Evolutionary conservation across 768 basidiomycete genomes (phyloP), one percentile per base, ranked within the genome.

Genomic region (Calocybe cyanea): DNA sequence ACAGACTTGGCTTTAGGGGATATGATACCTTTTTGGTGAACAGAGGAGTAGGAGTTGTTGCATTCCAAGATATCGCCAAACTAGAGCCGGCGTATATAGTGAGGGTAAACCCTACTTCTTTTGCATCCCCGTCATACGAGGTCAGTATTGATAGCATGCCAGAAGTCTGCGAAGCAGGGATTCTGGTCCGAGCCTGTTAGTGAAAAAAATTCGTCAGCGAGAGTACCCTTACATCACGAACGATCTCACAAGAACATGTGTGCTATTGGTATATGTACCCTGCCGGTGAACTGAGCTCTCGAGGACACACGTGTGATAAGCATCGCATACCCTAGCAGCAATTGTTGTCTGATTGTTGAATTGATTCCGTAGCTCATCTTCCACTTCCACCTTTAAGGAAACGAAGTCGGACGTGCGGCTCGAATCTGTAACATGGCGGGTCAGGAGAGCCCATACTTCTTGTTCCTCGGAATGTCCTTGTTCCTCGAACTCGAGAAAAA

Each of bases 371-470:
- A 60, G 21, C 11, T 66, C 61, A 31, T 76, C 76, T 44, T 81
- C 80, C 46, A 72, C 68, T 48, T 76, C 66, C 2, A 71, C 70
- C 37, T 69, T 71, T 18, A 93, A 57, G 6, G 87, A 78, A 38
- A 90, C 81, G 58, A 81, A 93, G 49, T 89, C 85, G 1, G 74
- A 66, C 4, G 67, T 73, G 32, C 76, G 70, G 37, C 67, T 73
- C n/a, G 79, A 85, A 50, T 83, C 70, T 0, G 62, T 60, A 7
- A 86, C 60, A 60, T 98, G 94, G 21, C 91, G 78, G 0, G 84
- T 85, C 1, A 97, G 72, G 1, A 93, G 73, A 7, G 94, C 56
- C 89, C 87, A 95, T 5, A 96, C 70, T 35, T 89, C 83, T 21
- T 70, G 57, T 28, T 71, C 65, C 15, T 49, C 42, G 5, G 41